phyloP scores from a whole-genome alignment of 768 basidiomycete species.

The Phaffia tasmanica region DNA sequence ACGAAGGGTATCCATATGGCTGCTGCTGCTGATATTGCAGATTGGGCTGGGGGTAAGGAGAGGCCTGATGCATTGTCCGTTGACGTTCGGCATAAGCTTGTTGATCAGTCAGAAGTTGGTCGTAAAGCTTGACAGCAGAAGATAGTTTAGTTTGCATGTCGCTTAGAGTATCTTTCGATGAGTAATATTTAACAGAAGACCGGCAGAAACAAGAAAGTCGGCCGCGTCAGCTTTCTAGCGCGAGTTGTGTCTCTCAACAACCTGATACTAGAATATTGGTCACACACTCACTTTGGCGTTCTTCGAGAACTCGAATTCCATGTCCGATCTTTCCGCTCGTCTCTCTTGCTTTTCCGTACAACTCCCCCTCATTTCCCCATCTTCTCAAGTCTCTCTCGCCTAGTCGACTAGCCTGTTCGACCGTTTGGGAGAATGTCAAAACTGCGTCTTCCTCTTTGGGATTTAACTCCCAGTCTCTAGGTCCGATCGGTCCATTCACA shows the following conservation, averaged over 20 bases:
- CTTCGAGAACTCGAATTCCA: slow-evolving; percentile 68
- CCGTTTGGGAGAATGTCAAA: slow-evolving; percentile 77
- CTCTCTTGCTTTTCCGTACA: slow-evolving; percentile 70
- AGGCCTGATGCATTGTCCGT: slow-evolving; percentile 26
- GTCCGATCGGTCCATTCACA: neutral
- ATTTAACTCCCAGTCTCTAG: slow-evolving; percentile 11
- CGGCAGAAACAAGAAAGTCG: neutral
- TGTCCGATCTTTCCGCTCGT: slow-evolving; percentile 70
- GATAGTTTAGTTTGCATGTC: slow-evolving; percentile 94
- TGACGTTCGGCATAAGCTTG: slow-evolving; percentile 39
- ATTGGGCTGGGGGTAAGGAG: slow-evolving; percentile 28
- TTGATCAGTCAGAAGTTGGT: slow-evolving; percentile 73
- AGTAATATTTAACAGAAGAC: neutral
- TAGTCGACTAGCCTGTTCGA: slow-evolving; percentile 65
- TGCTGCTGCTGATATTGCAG: slow-evolving; percentile 20
- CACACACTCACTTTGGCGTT: slow-evolving; percentile 65
- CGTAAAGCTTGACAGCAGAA: slow-evolving; percentile 83
- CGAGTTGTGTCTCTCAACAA: too few relatives aligned
- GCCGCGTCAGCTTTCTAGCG: too few relatives aligned
- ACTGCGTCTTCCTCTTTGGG: slow-evolving; percentile 64
- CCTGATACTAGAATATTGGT: neutral
- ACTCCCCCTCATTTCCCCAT: slow-evolving; percentile 70
- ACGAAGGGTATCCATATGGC: slow-evolving; percentile 15
- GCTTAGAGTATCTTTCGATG: slow-evolving; percentile 56
- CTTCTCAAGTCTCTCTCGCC: slow-evolving; percentile 65